Base-by-base conservation (phyloP, 1,284 basidiomycete genomes). In the Trichosporon ovoides region DNA sequence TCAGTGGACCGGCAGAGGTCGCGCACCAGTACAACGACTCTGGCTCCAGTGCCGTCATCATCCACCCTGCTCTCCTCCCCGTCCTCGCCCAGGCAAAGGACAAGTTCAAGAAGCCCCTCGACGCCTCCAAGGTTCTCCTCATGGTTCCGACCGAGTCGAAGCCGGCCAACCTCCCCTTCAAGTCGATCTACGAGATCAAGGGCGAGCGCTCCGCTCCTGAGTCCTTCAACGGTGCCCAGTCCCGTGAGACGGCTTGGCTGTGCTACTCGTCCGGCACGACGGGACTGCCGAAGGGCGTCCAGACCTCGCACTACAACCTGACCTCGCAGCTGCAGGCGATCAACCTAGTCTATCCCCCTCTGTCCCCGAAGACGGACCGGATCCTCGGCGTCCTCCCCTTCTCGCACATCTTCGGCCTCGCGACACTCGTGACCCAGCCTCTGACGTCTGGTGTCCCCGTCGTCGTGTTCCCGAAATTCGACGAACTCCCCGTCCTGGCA, bases 401-500 rank as follows among this genome's bases (percentile, higher is more conserved):
- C 20, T 52, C 46, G n/a, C 62, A 64, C 55, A 60, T 61, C 20
- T 64, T 69, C 9, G 62, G 62, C 9, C 33, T 58, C 13, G 52
- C 55, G 16, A 46, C 54, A 19, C 74, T 86, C 5, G 63, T 91
- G 0, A 81, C 85, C 48, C 83, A 85, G 58, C 84, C 87, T 0
- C 73, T 89, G 51, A 76, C 80, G 2, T 68, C 76, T 6, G 87
- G 87, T 2, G 74, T 82, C 0, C 82, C 87, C 0, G 80, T 86
- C 2, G 82, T 90, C 24, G 75, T 95, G 49, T 82, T 88, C 70
- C 79, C 84, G 0, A 83, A 83, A 13, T 94, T 91, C 72, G 71
- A 73, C 31, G 72, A 75, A 49, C 61, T 67, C 7, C 34, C 66
- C 20, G 86, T 91, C 61, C 84, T 91, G 2, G 79, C 81, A 7